Conservation (phyloP, 2,329 filamentous ascomycete species). For the Chrysosporium queenslandicum region DNA sequence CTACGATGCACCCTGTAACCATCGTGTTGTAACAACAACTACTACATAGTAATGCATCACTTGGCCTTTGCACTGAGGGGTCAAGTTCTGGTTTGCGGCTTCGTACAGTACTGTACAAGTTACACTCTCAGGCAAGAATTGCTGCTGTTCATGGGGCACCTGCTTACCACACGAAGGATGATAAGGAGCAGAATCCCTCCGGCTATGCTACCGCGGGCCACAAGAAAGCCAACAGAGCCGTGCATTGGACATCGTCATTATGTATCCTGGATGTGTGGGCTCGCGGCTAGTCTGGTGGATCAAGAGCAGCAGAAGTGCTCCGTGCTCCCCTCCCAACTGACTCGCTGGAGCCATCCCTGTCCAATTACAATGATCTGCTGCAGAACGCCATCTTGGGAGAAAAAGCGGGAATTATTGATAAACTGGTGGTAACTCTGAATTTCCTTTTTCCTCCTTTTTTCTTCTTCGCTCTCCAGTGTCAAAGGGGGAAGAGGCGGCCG, state of each 20-base stretch:
- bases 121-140: too few relatives aligned
- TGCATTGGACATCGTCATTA: not conserved
- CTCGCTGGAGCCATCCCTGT: not conserved
- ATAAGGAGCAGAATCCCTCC: not conserved
- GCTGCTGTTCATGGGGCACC: too few relatives aligned
- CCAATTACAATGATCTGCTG: not conserved
- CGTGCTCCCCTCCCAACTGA: not conserved
- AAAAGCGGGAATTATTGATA: not conserved
- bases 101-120: too few relatives aligned
- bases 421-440: not conserved
- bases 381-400: not conserved
- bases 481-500: too few relatives aligned
- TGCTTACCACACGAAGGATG: too few relatives aligned
- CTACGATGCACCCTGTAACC: too few relatives aligned
- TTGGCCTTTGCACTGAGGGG: too few relatives aligned
- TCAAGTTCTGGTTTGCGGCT: too few relatives aligned
- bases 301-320: constrained; percentile 1
- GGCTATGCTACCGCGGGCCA: not conserved
- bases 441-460: not conserved
- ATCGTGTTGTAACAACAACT: too few relatives aligned
- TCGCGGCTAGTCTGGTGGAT: not conserved
- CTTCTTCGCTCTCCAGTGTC: too few relatives aligned
- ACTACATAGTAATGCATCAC: too few relatives aligned
- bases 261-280: not conserved
- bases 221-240: too few relatives aligned